A percentile compares a stretch with the other conserved stretches of the same genome.
These are phyloP conservation scores for Escovopsis sp. DNA, from an alignment of 2,329 filamentous ascomycete genomes.

Conservation along the genomic window DNA sequence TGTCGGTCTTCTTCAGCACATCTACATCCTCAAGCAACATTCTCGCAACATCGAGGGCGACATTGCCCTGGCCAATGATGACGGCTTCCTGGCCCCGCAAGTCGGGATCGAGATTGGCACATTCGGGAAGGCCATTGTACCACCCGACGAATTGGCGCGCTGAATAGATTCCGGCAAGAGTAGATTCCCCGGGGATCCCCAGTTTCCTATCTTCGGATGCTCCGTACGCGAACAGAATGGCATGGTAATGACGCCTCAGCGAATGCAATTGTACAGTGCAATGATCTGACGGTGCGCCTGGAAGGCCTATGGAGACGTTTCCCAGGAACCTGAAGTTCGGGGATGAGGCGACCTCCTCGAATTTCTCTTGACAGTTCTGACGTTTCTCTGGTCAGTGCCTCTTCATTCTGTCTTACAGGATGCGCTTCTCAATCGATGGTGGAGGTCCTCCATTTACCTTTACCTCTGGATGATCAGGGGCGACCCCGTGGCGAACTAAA, in stretches of 20 bases:
- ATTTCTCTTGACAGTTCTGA: slow-evolving; percentile 83
- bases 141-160: slow-evolving; percentile 91
- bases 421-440: slow-evolving; percentile 6
- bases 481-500: slow-evolving; percentile 83
- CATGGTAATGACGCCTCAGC: slow-evolving; percentile 75
- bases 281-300: slow-evolving; percentile 22
- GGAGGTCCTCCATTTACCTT: slow-evolving; percentile 47
- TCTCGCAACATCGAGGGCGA: slow-evolving; percentile 83
- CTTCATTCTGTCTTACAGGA: neutral
- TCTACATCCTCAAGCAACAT: slow-evolving; percentile 70
- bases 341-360: slow-evolving; percentile 72
- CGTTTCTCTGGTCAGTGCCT: neutral
- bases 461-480: slow-evolving; percentile 96
- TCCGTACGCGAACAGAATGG: slow-evolving; percentile 84
- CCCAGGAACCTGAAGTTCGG: slow-evolving; percentile 81
- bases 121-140: slow-evolving; percentile 93
- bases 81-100: slow-evolving; percentile 70
- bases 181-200: slow-evolving; percentile 64
- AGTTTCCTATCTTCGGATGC: slow-evolving; percentile 71
- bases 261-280: slow-evolving; percentile 48
- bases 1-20: slow-evolving; percentile 67
- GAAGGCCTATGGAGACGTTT: slow-evolving; percentile 64
- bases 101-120: slow-evolving; percentile 56
- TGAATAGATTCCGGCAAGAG: slow-evolving; percentile 62
- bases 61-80: slow-evolving; percentile 89